These are phyloP conservation scores for Entomortierella beljakovae DNA, from an alignment of 192 early-diverging fungal species.

Conservation along the genomic window DNA sequence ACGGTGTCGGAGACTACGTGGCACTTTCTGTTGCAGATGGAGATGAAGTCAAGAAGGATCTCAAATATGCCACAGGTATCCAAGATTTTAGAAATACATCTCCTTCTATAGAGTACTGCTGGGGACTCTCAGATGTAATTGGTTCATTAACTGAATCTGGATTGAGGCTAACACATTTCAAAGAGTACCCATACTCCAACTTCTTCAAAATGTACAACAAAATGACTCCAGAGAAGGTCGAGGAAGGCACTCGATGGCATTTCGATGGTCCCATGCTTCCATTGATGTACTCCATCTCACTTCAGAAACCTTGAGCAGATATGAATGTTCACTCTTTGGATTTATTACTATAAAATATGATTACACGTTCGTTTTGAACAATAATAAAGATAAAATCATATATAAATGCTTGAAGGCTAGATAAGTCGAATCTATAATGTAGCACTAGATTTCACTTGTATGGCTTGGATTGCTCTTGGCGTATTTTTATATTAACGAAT, in stretches of 20 bases:
- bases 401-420: too few species aligned
- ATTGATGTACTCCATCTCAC: slow-evolving; percentile 39
- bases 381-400: too few species aligned
- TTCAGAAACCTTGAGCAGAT: slow-evolving; percentile 22
- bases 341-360: too few species aligned
- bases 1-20: slow-evolving; percentile 39
- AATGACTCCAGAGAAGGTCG: slow-evolving; percentile 24
- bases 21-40: slow-evolving; percentile 8
- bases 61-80: slow-evolving; percentile 34
- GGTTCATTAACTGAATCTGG: slow-evolving; percentile 17
- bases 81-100: slow-evolving; percentile 27
- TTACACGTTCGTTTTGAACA: too few species aligned
- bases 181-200: slow-evolving; percentile 52
- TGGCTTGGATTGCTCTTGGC: too few species aligned
- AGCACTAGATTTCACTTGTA: too few species aligned
- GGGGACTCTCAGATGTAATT: slow-evolving; percentile 37
- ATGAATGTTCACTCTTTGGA: too few species aligned
- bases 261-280: slow-evolving; percentile 34
- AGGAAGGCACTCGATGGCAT: slow-evolving; percentile 33
- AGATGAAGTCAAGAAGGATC: slow-evolving; percentile 20
- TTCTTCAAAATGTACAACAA: slow-evolving; percentile 36
- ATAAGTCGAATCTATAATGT: too few species aligned
- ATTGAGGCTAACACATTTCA: slow-evolving; percentile 27
- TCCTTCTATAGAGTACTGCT: slow-evolving; percentile 26
- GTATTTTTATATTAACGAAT: too few species aligned